These are phyloP conservation scores for Paracamarosporium sp. DNA, from an alignment of 2,329 filamentous ascomycete species.

Conservation along the genomic window DNA sequence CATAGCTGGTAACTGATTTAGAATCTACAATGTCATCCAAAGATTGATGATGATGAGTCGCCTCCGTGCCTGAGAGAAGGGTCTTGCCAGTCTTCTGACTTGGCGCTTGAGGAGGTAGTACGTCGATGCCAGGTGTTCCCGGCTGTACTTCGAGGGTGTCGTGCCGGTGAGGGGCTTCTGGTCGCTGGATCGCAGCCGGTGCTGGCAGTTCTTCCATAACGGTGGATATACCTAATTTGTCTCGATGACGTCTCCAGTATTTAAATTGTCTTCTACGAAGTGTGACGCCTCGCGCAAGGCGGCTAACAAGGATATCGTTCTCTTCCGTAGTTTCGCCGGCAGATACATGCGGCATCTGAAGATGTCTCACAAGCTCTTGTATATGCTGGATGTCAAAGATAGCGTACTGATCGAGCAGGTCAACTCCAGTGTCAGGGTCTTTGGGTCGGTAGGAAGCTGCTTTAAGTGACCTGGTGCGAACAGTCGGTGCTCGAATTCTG, in stretches of 20 bases:
- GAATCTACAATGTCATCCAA: conserved; percentile 45
- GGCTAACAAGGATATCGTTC: conserved; percentile 29
- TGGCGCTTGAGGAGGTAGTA: conserved; percentile 20
- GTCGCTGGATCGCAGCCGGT: conserved; percentile 9
- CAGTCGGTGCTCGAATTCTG: conserved; percentile 43
- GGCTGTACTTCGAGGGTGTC: conserved; percentile 22
- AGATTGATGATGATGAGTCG: conserved; percentile 44
- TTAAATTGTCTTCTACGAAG: conserved; percentile 46
- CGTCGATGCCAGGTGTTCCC: conserved; percentile 6
- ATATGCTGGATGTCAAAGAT: conserved; percentile 36
- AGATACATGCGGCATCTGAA: conserved; percentile 22
- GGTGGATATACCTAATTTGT: conserved; percentile 38
- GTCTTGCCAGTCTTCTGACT: conserved; percentile 44
- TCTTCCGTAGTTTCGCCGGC: conserved; percentile 10
- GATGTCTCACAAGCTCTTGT: conserved; percentile 33
- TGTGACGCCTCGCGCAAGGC: conserved; percentile 39
- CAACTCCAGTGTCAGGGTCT: conserved; percentile 44
- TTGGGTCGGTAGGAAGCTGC: conserved; percentile 43
- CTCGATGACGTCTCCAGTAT: conserved; percentile 42
- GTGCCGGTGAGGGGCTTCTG: conserved; percentile 13
- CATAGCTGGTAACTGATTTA: conserved; percentile 45
- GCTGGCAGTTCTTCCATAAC: conserved; percentile 24
- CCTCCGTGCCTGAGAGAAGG: conserved; percentile 46
- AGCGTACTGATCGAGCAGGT: conserved; percentile 41
- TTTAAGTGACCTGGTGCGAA: conserved; percentile 43